phyloP scores from a whole-genome alignment of 441 rosid species.

The Adansonia madagascariensis region DNA sequence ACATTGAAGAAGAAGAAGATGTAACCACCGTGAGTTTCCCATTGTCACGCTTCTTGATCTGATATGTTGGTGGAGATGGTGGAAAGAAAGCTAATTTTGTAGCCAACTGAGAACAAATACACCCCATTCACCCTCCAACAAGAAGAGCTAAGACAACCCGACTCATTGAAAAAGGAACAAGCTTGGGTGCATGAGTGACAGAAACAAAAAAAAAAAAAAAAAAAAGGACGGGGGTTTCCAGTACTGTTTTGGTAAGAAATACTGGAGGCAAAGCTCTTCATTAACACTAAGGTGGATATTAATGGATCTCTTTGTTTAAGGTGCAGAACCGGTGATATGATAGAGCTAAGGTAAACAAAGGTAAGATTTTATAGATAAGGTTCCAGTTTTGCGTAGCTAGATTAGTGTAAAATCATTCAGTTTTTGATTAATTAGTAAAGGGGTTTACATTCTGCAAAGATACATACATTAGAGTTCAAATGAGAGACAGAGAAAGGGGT shows the following conservation, averaged over 20 bases:
- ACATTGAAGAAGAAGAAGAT: conserved; percentile 48
- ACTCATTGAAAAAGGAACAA: conserved; percentile 43
- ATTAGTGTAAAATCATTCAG: conserved; percentile 16
- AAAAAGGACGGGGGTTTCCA: not conserved
- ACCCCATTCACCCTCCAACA: conserved; percentile 66
- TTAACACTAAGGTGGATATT: not conserved
- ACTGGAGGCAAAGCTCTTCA: not conserved
- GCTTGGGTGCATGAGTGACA: conserved; percentile 42
- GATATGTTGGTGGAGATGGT: conserved; percentile 92
- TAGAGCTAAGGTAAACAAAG: not conserved
- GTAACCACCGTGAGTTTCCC: conserved; percentile 73
- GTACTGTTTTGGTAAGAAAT: not conserved
- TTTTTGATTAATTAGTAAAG: not conserved
- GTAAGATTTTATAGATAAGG: not conserved
- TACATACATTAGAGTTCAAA: not conserved
- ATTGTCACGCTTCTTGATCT: conserved; percentile 66
- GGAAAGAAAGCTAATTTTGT: conserved; percentile 97
- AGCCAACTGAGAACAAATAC: conserved; percentile 88
- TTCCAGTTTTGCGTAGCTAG: not conserved
- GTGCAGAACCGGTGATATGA: not conserved
- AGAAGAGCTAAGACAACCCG: conserved; percentile 25
- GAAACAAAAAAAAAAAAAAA: not conserved
- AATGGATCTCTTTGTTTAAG: not conserved
- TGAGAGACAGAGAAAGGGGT: not conserved
- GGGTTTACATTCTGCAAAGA: not conserved